phyloP scores from a whole-genome alignment of 1,139 yeast species.

The Saccharomyces hybrid region DNA sequence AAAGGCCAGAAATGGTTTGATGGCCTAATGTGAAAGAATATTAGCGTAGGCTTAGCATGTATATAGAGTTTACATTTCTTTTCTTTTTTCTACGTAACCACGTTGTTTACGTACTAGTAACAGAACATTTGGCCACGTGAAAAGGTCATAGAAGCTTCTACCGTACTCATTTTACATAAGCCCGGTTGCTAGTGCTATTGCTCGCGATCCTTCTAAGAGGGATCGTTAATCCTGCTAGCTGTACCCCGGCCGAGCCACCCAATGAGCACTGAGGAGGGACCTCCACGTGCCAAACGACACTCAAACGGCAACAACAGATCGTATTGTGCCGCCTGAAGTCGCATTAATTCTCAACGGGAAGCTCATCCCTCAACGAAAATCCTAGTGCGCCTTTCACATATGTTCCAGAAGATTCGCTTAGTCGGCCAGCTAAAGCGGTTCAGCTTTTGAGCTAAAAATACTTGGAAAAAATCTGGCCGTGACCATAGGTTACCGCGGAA shows the following conservation, averaged over 20 bases:
- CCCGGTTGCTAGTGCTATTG: background rate
- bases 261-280: background rate
- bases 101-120: background rate
- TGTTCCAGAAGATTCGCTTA: background rate
- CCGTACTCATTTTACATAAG: background rate
- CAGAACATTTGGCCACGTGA: background rate
- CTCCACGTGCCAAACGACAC: background rate
- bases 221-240: background rate
- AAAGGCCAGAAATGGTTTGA: conserved; percentile 28
- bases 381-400: background rate
- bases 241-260: background rate
- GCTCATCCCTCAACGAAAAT: background rate
- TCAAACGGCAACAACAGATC: background rate
- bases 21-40: conserved; percentile 20
- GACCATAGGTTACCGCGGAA: background rate
- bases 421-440: background rate
- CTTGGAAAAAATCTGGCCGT: background rate
- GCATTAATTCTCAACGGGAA: background rate
- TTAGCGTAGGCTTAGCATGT: background rate
- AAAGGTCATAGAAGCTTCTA: background rate
- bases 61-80: background rate
- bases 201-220: background rate
- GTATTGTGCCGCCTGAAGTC: background rate
- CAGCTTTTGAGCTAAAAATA: background rate
- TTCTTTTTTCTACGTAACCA: background rate